Conservation (phyloP, 2,329 filamentous ascomycete species). For the Colletotrichum caudatum region DNA sequence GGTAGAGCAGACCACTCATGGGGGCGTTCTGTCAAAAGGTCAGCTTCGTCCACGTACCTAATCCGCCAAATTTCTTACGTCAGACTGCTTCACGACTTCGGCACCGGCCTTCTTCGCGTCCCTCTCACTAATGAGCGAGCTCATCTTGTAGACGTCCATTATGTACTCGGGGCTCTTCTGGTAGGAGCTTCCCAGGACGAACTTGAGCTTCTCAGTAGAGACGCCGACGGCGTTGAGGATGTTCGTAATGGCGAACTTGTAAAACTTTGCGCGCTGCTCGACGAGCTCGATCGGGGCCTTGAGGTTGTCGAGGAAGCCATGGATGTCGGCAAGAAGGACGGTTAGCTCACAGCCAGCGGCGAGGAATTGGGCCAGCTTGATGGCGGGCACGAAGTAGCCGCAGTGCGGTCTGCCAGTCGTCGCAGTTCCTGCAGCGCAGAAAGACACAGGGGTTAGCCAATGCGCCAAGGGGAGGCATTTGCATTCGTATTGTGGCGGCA, state of each 20-base stretch:
- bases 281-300: slow-evolving; percentile 93
- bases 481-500: not conserved
- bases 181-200: slow-evolving; percentile 87
- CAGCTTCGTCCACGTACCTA: slow-evolving; percentile 1
- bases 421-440: slow-evolving; percentile 69
- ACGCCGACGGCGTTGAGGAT: slow-evolving; percentile 84
- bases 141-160: slow-evolving; percentile 89
- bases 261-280: slow-evolving; percentile 84
- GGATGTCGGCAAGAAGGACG: slow-evolving; percentile 80
- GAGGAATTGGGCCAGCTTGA: slow-evolving; percentile 92
- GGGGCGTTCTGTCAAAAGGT: slow-evolving; percentile 59
- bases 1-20: slow-evolving; percentile 82
- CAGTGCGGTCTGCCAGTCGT: slow-evolving; percentile 90
- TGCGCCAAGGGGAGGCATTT: slow-evolving; percentile 11
- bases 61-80: slow-evolving; percentile 45
- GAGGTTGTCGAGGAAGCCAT: slow-evolving; percentile 84
- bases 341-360: slow-evolving; percentile 85
- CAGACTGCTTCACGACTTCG: slow-evolving; percentile 93
- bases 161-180: slow-evolving; percentile 78
- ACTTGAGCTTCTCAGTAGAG: slow-evolving; percentile 80
- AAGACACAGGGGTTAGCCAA: slow-evolving; percentile 32
- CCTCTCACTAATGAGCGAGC: slow-evolving; percentile 77
- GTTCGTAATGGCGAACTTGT: slow-evolving; percentile 79
- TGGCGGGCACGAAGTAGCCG: slow-evolving; percentile 88
- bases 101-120: slow-evolving; percentile 91